A percentile compares a stretch with the other conserved stretches of the same genome.
These are phyloP conservation scores for Nidula niveotomentosa DNA, from an alignment of 1,284 basidiomycete genomes.

Conservation along the genomic window DNA sequence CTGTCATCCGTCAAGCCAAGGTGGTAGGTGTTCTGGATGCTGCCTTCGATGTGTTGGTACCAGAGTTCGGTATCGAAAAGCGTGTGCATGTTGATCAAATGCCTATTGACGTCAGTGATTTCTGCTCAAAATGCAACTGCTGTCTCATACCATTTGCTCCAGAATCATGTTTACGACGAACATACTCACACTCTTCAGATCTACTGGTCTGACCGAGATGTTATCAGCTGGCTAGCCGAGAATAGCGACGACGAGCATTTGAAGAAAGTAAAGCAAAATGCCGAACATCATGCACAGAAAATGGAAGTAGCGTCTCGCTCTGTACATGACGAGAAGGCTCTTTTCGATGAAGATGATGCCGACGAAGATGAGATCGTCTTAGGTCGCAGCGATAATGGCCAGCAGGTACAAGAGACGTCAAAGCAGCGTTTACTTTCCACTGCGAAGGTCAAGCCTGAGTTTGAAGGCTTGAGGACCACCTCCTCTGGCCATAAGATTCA, in stretches of 20 bases:
- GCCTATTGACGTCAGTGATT: conserved; percentile 81
- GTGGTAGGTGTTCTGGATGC: conserved; percentile 95
- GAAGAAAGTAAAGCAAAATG: conserved; percentile 88
- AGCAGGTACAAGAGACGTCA: conserved; percentile 55
- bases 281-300: conserved; percentile 80
- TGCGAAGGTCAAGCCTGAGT: conserved; percentile 67
- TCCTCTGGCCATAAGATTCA: conserved; percentile 86
- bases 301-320: conserved; percentile 84
- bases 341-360: conserved; percentile 86
- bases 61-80: conserved; percentile 98
- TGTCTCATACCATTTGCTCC: neutral
- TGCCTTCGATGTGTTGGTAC: conserved; percentile 93
- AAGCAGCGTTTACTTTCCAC: conserved; percentile 79
- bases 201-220: conserved; percentile 90
- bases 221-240: conserved; percentile 93
- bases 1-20: conserved; percentile 89
- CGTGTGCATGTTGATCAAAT: conserved; percentile 98
- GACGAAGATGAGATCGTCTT: conserved; percentile 80
- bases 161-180: conserved; percentile 96
- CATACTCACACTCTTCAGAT: conserved; percentile 87
- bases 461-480: conserved; percentile 78
- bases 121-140: neutral
- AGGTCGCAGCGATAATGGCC: conserved; percentile 52
- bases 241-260: conserved; percentile 93
- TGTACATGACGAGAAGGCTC: conserved; percentile 81